Evolutionary conservation across 2,329 filamentous ascomycete genomes (phyloP), one percentile per base, ranked within the genome.

Genomic region (Diplodia corticola): DNA sequence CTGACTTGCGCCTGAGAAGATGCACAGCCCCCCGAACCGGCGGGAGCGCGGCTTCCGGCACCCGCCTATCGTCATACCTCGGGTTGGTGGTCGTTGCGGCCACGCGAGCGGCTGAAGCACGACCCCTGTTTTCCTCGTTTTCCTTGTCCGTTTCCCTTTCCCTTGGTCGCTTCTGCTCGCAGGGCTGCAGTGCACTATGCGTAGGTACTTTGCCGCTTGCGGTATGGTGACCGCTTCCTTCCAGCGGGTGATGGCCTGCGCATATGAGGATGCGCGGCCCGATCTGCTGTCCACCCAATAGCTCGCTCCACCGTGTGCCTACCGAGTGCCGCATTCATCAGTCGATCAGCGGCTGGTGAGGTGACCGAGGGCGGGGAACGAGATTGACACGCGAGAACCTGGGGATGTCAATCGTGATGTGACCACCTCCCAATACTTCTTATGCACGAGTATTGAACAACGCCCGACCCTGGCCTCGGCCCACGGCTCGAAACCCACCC

Each of bases 71-170:
- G 48, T 24, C 20, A 50, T 50, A 15, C n/a, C n/a, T n/a, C n/a
- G 17, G 12, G 40, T 9, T 26, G 53, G 12, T 57, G 33, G n/a
- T 35, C 30, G 17, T 22, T 59, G 55, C 55, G 24, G 55, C 55
- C 55, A 59, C 55, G 55, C 55, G 55, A 20, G 44, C 57, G 57
- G 44, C 44, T 49, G n/a, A 37, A 49, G 57, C 55, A 46, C 55
- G 55, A 30, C 37, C 55, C 24, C 37, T 5, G 17, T 10, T 46
- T 28, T 22, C n/a, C 17, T 33, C 28, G 28, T 26, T 59, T 59
- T 59, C 55, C 28, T 46, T 60, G 44, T 28, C 37, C 5, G n/a
- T 50, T 17, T 20, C 53, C 30, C 30, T 10, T 33, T 40, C 17
- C 13, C 33, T 37, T 46, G 26, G 37, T 44, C 40, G 15, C 40